Base-by-base conservation (phyloP, 2,329 filamentous ascomycete species). In the Teratosphaeriaceae sp. region DNA sequence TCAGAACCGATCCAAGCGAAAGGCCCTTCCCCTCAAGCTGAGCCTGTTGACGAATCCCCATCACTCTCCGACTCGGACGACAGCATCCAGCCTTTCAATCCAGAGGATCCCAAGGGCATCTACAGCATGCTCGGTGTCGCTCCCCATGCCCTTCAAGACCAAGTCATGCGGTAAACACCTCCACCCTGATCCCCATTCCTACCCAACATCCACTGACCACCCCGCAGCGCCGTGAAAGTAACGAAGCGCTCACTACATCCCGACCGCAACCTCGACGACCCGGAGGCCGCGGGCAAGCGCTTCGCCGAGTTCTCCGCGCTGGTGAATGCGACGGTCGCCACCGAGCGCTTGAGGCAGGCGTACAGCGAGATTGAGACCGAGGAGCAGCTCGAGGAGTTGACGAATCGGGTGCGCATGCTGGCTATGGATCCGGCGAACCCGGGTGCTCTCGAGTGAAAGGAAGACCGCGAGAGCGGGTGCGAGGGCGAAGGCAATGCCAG, bases 291-390 rank as follows among this genome's bases (percentile, higher is more conserved):
- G n/a, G n/a, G n/a, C 23, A 37, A 33, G 11, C 38, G 34, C 8
- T 53, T 51, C 24, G 41, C 46, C 11, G 40, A 51, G n/a, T 49
- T 53, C 21, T 36, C 40, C 15, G 35, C 35, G 11, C 37, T 42
- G 23, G 39, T 19, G 16, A 16, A 41, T 11, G 44, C 40, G 30
- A 43, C 43, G 1, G 36, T 52, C 8, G 37, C 42, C 15, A 35
- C 29, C 7, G 48, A 51, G 38, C 35, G 49, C 31, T 47, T 23
- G 20, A 31, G 48, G 13, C 20, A 15, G 3, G 38, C 43, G 16
- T 53, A 51, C 24, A 46, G 49, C 26, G 38, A 26, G 20, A 42
- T 42, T 23, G 33, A 35, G 18, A 48, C 49, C 2, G 41, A 30
- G 15, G 38, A 42, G 15, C 18, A 45, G 43, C 38, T 45, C 8